Base-by-base conservation (phyloP, 768 basidiomycete species). In the Leccinum imitatum region DNA sequence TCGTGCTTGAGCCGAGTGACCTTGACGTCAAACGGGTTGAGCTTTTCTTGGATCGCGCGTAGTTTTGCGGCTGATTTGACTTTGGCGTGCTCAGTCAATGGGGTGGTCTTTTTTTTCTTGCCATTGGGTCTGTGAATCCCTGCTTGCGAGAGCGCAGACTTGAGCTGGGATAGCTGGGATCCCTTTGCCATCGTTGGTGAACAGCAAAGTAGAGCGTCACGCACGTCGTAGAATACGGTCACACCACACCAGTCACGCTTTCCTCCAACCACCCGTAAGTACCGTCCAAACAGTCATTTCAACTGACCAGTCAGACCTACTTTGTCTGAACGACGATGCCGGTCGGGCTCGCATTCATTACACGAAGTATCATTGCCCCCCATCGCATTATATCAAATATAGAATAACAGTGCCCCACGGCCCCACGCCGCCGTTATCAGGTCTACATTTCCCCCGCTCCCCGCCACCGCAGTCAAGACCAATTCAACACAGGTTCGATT, bases 11-110 rank as follows among this genome's bases (percentile, higher is more conserved):
- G 81, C 73, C 90, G 93, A 8, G 91, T 95, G 69, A 95, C 90
- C 65, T 94, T 91, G 67, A 87, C 82, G 73, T 99, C 96, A 73
- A 99, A 99, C 19, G 93, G 91, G 77, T 97, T 98, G 69, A 98
- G 80, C 65, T 84, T 85, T 67, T 86, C 83, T 63, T 93, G 87
- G 61, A 98, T 95, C 69, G 90, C 89, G 55, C 85, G 84, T 46
- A 98, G 83, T 68, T 85, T 91, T 6, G 87, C 85, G 0, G 90
- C 84, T 63, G 83, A 86, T 74, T 91, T 93, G 63, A 88, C 89
- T 72, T 89, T 92, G 70, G 93, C 91, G 62, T 86, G 87, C 71
- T 93, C 91, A 27, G 82, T 78, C 48, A 79, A 73, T 4, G 73
- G 74, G 1, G 79, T 69, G 3, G 72, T 82, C 69, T 88, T 92